Base-by-base conservation (phyloP, 345 rosid species). In the Euclidium syriacum region DNA sequence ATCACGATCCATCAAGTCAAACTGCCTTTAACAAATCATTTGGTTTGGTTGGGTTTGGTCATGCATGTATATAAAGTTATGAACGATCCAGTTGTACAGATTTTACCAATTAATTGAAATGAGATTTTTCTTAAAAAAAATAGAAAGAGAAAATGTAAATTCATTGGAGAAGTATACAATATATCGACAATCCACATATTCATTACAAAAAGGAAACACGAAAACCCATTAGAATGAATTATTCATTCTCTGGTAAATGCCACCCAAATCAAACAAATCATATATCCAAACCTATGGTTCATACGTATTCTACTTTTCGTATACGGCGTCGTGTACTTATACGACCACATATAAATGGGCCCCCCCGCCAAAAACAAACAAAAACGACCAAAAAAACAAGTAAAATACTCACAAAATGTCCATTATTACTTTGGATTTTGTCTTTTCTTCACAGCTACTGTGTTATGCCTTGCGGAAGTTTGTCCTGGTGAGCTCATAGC, bases 401-500 rank as follows among this genome's bases (percentile, higher is more conserved):
- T 11, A 22, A 16, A 16, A 39, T 18, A 48, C 53, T 44, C 55
- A 23, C 58, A 47, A 70, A 46, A 70, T 18, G 38, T 30, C 7
- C 8, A 10, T 52, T 5, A 16, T 40, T 34, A 71, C 70, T 63
- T 64, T n/a, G 48, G 70, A 32, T 56, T 49, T 51, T 22, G 60
- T 57, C 70, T 64, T 65, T 71, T 71, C 70, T 71, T 71, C 53
- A 64, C 59, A 50, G 25, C 65, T 30, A 68, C 1, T 7, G 73
- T 63, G 61, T 48, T 62, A 19, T 38, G 75, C 29, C 65, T 71
- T 64, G 70, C 19, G 3, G 60, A 71, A 41, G 65, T 39, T 64
- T 71, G 75, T 63, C 58, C 75, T 17, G 52, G 70, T 55, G 64
- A 38, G 35, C 4, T 68, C n/a, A 12, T 58, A 24, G 59, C 58